Percentiles rank a stretch among this genome's conserved stretches.
These are phyloP conservation scores for Schwanniomyces occidentalis DNA, from an alignment of 805 yeast genomes.

Conservation along the genomic window DNA sequence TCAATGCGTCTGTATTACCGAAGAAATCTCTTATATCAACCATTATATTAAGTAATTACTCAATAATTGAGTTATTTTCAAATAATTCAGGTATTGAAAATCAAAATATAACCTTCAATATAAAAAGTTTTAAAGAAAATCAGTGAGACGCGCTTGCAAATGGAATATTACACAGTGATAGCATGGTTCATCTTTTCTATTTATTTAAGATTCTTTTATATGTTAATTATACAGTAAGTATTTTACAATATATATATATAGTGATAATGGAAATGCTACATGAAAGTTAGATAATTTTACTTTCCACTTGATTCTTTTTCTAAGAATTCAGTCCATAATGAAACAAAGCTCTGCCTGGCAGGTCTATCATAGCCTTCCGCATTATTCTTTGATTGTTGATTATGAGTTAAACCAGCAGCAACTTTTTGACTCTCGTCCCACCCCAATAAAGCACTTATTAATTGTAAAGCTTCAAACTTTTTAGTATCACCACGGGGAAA, in stretches of 20 bases:
- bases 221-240: too few relatives aligned
- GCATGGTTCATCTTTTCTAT: too few relatives aligned
- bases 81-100: too few relatives aligned
- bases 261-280: too few relatives aligned
- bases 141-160: too few relatives aligned
- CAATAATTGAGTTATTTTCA: too few relatives aligned
- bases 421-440: slow-evolving; percentile 85
- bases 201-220: too few relatives aligned
- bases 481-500: slow-evolving; percentile 92
- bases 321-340: slow-evolving; percentile 76
- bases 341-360: slow-evolving; percentile 58
- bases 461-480: slow-evolving; percentile 86
- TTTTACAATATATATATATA: too few relatives aligned
- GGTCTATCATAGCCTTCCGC: slow-evolving; percentile 19
- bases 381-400: slow-evolving; percentile 19
- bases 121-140: too few relatives aligned
- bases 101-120: too few relatives aligned
- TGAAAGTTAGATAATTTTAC: neutral
- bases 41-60: slow-evolving; percentile 5
- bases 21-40: slow-evolving; percentile 13
- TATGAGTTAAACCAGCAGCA: slow-evolving; percentile 68
- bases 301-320: slow-evolving; percentile 59
- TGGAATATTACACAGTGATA: too few relatives aligned
- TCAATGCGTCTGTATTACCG: slow-evolving; percentile 6
- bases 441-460: slow-evolving; percentile 76